Evolutionary conservation across 176 grass and related monocot genomes (phyloP).

Genomic region (Oryza nivara): DNA sequence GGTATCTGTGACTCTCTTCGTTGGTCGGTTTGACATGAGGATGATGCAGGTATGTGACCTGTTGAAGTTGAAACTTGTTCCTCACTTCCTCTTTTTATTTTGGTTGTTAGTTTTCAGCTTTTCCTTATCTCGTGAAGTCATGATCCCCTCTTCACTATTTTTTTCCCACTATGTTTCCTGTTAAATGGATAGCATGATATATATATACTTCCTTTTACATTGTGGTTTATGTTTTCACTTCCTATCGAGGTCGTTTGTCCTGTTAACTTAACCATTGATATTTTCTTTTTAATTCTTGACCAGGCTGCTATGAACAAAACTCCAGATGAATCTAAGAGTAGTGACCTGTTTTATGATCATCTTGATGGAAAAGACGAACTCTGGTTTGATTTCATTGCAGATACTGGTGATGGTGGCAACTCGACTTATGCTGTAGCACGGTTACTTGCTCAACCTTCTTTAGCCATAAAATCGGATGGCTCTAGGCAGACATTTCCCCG

Average conservation of each 20-base stretch:
- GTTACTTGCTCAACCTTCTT: slow-evolving; percentile 78
- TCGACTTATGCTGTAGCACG: slow-evolving; percentile 88
- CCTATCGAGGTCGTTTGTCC: slow-evolving; percentile 14
- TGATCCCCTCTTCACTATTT: background rate
- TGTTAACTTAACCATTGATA: slow-evolving; percentile 33
- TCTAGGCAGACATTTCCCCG: slow-evolving; percentile 50
- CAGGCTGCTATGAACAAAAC: slow-evolving; percentile 96
- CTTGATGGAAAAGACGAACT: slow-evolving; percentile 80
- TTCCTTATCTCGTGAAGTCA: background rate
- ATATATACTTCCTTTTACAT: slow-evolving; percentile 8
- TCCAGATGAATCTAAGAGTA: slow-evolving; percentile 75
- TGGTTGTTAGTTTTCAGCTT: slow-evolving; percentile 2
- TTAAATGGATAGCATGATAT: slow-evolving; percentile 11
- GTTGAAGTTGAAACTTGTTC: slow-evolving; percentile 1
- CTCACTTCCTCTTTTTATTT: background rate
- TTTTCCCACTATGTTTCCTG: background rate
- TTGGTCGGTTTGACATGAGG: slow-evolving; percentile 98
- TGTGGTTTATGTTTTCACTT: slow-evolving; percentile 19
- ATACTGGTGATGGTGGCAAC: slow-evolving; percentile 94
- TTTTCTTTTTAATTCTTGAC: slow-evolving; percentile 38
- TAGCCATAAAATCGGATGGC: slow-evolving; percentile 55
- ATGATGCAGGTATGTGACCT: slow-evolving; percentile 91
- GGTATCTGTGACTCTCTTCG: slow-evolving; percentile 96
- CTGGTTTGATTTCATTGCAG: slow-evolving; percentile 99
- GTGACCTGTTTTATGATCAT: slow-evolving; percentile 79